Base-by-base conservation (phyloP, 1,139 yeast genomes). In the Sugiyamaella sp. region DNA sequence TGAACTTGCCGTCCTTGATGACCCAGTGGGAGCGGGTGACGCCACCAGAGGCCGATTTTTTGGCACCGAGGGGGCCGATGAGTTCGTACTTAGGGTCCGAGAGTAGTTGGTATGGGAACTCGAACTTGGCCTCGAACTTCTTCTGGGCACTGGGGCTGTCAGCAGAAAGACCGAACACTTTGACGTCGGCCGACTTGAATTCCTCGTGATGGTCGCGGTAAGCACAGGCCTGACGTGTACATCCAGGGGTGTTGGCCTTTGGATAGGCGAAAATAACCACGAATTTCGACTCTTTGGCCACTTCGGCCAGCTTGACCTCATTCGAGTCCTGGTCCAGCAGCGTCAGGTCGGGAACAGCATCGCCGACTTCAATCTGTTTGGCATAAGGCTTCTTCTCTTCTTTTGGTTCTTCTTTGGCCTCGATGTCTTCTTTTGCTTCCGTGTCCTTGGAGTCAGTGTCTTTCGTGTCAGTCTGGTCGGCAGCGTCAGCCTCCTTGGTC, bases 211-310 rank as follows among this genome's bases (percentile, higher is more conserved):
- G 81, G 61, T 81, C 84, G 64, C 93, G 84, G 70, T 87, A 93
- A 0, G 97, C 97, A 70, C 88, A 80, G 1, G 90, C 97, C 73
- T 93, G 99, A 65, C 90, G 80, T 19, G 76, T 90, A 71, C 98
- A 91, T 1, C 98, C 98, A 1, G 97, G 97, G 0, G 99, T 93
- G 33, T 86, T 84, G 0, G 98, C 99, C 66, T 80, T 86, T 52
- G 99, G 98, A 67, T 90, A 93, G 14, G 96, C 81, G 29, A 62
- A 58, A 78, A 63, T 85, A 3, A 70, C 74, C 17, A 70, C 59
- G 4, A 63, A 49, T 12, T 64, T 60, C 37, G 54, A 48, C 10
- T 51, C 21, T 40, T 55, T 45, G 14, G 61, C 63, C n/a, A 63
- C 39, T 8, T 59, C 57, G 1, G 55, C 53, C 17, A 72, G 51